phyloP scores from a whole-genome alignment of 1,284 basidiomycete species.

The Leccinum pachyderme region DNA sequence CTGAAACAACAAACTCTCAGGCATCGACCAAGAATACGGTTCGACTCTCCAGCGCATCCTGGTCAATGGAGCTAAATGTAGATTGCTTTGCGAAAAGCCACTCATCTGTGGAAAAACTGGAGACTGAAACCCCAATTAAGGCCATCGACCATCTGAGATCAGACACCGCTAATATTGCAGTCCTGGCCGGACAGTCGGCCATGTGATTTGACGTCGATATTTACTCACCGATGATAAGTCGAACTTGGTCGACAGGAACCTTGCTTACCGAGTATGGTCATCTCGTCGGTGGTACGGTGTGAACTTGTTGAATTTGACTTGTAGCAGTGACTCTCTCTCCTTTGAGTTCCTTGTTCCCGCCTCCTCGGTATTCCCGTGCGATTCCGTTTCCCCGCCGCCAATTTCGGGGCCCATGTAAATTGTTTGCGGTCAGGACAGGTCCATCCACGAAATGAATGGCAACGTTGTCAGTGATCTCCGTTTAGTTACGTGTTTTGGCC shows the following conservation, averaged over 20 bases:
- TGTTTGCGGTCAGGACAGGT: background rate
- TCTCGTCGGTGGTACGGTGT: background rate
- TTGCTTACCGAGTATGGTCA: background rate
- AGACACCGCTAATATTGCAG: background rate
- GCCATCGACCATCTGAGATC: background rate
- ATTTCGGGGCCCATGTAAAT: background rate
- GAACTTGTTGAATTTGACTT: background rate
- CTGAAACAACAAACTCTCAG: slow-evolving; percentile 7
- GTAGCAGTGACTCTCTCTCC: background rate
- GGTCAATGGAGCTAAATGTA: slow-evolving; percentile 9
- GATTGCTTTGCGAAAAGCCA: background rate
- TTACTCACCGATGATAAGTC: slow-evolving; percentile 5
- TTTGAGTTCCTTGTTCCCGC: background rate
- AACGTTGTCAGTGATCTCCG: background rate
- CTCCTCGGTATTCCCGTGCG: background rate
- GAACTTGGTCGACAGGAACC: background rate
- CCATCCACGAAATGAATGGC: background rate
- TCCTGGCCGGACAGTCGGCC: background rate
- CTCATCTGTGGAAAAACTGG: background rate
- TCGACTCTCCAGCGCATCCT: background rate
- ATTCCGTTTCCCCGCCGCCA: background rate
- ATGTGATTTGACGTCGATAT: background rate
- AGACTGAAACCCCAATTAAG: background rate
- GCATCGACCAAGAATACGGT: background rate
- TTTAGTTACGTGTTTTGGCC: background rate